These are phyloP conservation scores for Globisporangium perplexum DNA, from an alignment of 352 stramenopile genomes.

Conservation along the genomic window DNA sequence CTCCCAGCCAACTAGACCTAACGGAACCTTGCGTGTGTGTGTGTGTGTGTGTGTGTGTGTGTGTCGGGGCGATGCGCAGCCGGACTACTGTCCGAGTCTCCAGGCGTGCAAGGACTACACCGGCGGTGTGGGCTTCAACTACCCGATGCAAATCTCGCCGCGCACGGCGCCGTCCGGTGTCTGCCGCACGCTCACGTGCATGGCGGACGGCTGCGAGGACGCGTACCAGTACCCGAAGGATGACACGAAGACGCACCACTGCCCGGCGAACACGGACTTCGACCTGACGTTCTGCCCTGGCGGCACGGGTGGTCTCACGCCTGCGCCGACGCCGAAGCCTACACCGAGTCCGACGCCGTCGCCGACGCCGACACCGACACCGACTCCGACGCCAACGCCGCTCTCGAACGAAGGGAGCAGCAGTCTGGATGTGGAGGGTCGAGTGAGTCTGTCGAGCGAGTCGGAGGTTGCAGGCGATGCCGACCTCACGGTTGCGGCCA, in stretches of 20 bases:
- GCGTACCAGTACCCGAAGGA: constrained; percentile 68
- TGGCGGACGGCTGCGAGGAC: constrained; percentile 43
- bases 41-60: too few relatives aligned
- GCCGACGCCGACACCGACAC: constrained; percentile 10
- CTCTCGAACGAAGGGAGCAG: constrained; percentile 14
- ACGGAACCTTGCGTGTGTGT: background rate
- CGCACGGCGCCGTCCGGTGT: constrained; percentile 20
- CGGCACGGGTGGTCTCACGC: constrained; percentile 14
- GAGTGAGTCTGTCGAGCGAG: background rate
- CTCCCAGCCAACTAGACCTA: background rate
- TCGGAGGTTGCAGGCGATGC: constrained; percentile 10
- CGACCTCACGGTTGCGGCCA: background rate
- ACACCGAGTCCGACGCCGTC: constrained; percentile 20
- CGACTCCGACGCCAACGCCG: constrained; percentile 5
- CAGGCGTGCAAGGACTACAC: constrained; percentile 50
- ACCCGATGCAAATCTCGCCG: constrained; percentile 58
- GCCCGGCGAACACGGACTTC: constrained; percentile 40
- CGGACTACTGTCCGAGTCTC: constrained; percentile 48
- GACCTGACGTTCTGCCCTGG: constrained; percentile 56
- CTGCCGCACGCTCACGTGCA: constrained; percentile 41
- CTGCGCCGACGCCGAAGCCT: constrained; percentile 18
- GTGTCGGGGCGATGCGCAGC: constrained; percentile 17
- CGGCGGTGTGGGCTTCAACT: constrained; percentile 59
- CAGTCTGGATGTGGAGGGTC: background rate
- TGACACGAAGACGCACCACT: constrained; percentile 61